Evolutionary conservation across 73 alveolate species (phyloP), one percentile per base, ranked within the genome.

Genomic region (Paramecium biaurelia): DNA sequence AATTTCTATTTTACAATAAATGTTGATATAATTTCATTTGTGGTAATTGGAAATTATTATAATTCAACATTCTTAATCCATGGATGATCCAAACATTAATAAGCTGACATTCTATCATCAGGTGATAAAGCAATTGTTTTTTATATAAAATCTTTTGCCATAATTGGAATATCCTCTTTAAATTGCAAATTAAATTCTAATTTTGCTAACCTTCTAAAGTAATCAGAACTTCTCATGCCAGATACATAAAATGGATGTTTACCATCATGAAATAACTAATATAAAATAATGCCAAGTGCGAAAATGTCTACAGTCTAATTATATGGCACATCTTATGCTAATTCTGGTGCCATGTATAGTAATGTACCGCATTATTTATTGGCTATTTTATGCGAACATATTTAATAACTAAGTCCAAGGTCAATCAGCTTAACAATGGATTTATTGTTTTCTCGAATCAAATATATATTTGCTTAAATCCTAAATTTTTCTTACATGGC

Each of bases 331-430:
- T 72, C 86, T 15, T 72, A 35, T 7, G 86, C 37, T 49, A 72
- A 32, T 72, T 72, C 86, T 28, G 86, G 86, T 20, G 86, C 86
- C 86, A 72, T 72, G 37, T 72, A 72, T 34, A 72, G 21, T 26
- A 72, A 35, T 34, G 86, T 72, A 35, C 86, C 86, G 38, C 86
- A 72, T 35, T 35, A 42, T 15, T 72, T 35, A 30, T 30, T 32
- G 7, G 86, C 45, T 42, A 35, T 35, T 35, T 72, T 72, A 20
- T 72, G 58, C 6, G 56, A 30, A 72, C 59, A 4, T 21, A 72
- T 72, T 42, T 72, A 21, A 72, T 72, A 72, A 5, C 86, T 38
- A 23, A 72, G 58, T 37, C 86, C 86, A 20, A 72, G 45, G 58
- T 72, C 86, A 34, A 72, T 72, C 35, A 72, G 58, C 10, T 72